Base-by-base conservation (phyloP, 257 asterid genomes). In the Solanum peruvianum region DNA sequence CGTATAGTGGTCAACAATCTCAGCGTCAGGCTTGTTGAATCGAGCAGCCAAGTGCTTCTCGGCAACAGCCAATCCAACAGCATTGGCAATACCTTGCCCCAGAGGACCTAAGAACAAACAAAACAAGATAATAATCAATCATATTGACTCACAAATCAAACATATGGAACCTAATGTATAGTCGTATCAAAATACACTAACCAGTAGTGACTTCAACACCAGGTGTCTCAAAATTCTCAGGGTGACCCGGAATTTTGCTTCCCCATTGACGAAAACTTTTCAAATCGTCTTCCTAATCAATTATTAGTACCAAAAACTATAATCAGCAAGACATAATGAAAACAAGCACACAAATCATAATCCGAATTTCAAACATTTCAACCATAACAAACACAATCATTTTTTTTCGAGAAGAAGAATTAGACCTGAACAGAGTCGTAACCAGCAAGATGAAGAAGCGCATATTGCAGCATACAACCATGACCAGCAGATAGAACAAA, bases 401-500 rank as follows among this genome's bases (percentile, higher is more conserved):
- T 52, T 52, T 18, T 52, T 52, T 3, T 18, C 2, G 13, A 70
- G 5, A 5, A 67, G 13, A 70, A 76, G 66, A 25, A 89, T 20
- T 35, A 11, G 23, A 94, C 98, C 98, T 91, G 86, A 86, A 94
- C 97, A 87, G 94, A n/a, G 83, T 94, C 98, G 75, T 93, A 95
- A 60, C 98, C 98, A 39, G 96, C 95, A 9, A 95, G 90, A 72
- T 95, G 96, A 82, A 95, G 95, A 71, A 93, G 90, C 14, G 97
- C 98, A 83, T 95, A 94, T 88, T 93, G 98, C 2, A 95, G 93
- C 97, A 95, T 95, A 92, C 95, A 94, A 31, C 92, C 99, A 83
- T 97, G 99, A 11, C 99, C 99, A 84, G 99, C 99, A 69, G 99
- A 97, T 72, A 97, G 95, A 72, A 97, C 98, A 56, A 97, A 97